A percentile compares a stretch with the other conserved stretches of the same genome.
These are phyloP conservation scores for Ophiostoma piceae DNA, from an alignment of 2,329 filamentous ascomycete species.

Conservation along the genomic window DNA sequence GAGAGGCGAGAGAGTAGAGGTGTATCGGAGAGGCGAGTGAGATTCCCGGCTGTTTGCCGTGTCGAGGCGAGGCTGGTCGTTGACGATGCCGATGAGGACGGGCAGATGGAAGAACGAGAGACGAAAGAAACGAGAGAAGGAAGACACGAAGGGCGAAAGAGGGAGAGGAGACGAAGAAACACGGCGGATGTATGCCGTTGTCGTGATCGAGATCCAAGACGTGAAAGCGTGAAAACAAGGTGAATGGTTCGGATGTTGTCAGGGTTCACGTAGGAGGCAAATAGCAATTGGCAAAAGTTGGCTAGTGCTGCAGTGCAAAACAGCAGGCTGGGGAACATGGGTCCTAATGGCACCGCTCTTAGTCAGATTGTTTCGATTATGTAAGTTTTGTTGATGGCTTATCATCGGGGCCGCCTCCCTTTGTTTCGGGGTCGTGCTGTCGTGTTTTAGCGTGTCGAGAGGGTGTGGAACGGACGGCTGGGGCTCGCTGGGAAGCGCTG, in stretches of 20 bases:
- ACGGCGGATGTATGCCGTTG: neutral
- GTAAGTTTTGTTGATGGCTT: neutral
- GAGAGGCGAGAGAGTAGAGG: too few relatives aligned
- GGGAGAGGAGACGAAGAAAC: neutral
- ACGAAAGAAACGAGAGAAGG: neutral
- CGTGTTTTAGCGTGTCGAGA: neutral
- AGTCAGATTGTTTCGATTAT: neutral
- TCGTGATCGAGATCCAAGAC: neutral
- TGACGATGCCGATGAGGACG: neutral
- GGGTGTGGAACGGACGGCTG: constrained; percentile 2
- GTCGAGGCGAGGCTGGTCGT: neutral
- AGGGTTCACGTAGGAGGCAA: neutral
- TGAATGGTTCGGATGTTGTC: neutral
- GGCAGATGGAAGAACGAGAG: neutral
- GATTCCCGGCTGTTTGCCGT: neutral
- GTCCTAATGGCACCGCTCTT: neutral
- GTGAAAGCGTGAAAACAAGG: neutral
- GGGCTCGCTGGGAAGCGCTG: neutral
- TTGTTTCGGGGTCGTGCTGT: neutral
- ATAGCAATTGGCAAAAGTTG: constrained; percentile 1
- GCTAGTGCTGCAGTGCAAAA: constrained; percentile 10
- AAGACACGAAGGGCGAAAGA: neutral
- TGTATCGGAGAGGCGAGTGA: neutral
- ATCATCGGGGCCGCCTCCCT: neutral
- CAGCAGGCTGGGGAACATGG: neutral